Base-by-base conservation (phyloP, 257 asterid species). In the Solanum ahanhuiri region DNA sequence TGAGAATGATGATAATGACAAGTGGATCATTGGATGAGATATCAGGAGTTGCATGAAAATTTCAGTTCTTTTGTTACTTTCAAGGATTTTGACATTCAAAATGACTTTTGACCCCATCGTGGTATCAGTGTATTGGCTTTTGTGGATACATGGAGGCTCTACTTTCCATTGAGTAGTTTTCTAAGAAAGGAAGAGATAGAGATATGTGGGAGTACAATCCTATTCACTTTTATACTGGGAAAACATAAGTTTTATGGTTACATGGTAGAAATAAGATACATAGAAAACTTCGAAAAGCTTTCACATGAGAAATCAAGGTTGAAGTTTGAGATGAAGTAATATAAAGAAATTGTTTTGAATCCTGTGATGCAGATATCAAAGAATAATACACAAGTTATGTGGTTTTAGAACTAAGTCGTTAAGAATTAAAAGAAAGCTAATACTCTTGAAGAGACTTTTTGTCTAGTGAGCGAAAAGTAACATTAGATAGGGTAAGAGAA, bases 51-150 rank as follows among this genome's bases (percentile, higher is more conserved):
- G 48, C 4, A 10, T 43, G 2, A 43, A 10, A 10, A 10, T 43
- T 41, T 10, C 85, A 72, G 86, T 60, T 72, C 70, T 31, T 93
- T 87, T 85, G 72, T 89, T 81, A 90, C 90, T 35, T 73, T 22
- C 0, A 91, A 85, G 92, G 9, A 15, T 12, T 91, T 39, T 83
- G 91, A 0, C 94, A 92, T 87, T 89, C 95, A 18, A 92, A 94
- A 79, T 96, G 94, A 54, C 97, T 94, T 58, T 91, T n/a, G 88
- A 77, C 93, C 93, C 84, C 96, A 94, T 89, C 90, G 93, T 14
- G 96, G 95, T 84, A 89, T 92, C 72, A 91, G 93, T 39, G 75
- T 89, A 9, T 51, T 93, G 87, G 89, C 92, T 48, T 93, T 93
- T 87, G 95, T 91, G 89, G 79, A 41, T 41, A 41, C 1, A 31